Percentiles rank a stretch among this genome's conserved stretches.
Evolutionary conservation across 169 alveolate genomes (phyloP).

Genomic region (Eimeria sp.): DNA sequence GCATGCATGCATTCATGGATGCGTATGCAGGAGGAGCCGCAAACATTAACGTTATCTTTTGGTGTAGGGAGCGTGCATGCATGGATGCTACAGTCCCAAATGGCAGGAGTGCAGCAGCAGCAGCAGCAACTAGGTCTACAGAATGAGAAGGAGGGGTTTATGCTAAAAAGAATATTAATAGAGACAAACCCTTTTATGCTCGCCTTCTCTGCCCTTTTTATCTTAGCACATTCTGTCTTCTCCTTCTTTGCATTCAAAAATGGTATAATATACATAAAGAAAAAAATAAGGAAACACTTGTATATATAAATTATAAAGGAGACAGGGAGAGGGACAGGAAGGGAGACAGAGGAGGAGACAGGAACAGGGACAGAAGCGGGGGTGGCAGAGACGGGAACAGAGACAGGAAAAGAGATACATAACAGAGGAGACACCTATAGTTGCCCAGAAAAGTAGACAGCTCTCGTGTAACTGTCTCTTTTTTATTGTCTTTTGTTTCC

Average conservation of each 20-base stretch:
- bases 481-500: no score
- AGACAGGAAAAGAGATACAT: not conserved
- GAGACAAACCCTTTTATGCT: conserved; percentile 93
- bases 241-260: conserved; percentile 96
- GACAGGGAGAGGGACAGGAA: not conserved
- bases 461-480: no score
- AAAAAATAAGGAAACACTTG: no score
- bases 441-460: not conserved
- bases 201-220: conserved; percentile 91
- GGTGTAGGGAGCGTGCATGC: conserved; percentile 34
- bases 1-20: not conserved
- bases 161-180: conserved; percentile 93
- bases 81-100: conserved; percentile 71
- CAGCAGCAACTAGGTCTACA: conserved; percentile 19
- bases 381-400: not conserved
- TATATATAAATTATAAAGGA: no score
- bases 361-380: not conserved
- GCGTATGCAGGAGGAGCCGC: conserved; percentile 22
- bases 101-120: conserved; percentile 61
- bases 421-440: not conserved
- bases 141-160: conserved; percentile 89
- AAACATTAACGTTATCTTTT: conserved; percentile 51
- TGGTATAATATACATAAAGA: conserved; percentile 76
- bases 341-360: not conserved
- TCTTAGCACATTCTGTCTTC: conserved; percentile 93